Base-by-base conservation (phyloP, 2,329 filamentous ascomycete genomes). In the Nothophoma quercina region DNA sequence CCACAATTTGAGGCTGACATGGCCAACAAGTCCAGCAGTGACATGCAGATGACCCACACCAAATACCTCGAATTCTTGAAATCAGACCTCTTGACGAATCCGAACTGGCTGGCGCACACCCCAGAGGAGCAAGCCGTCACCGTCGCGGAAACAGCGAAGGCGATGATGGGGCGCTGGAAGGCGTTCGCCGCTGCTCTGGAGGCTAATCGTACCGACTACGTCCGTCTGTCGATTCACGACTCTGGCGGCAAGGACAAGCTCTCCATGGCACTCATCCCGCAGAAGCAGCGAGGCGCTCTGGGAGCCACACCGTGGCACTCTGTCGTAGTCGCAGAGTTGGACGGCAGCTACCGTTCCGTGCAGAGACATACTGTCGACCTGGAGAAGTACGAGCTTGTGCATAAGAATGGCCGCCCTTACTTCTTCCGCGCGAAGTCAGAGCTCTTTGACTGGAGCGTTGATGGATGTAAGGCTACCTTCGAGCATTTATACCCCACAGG, bases 141-240 rank as follows among this genome's bases (percentile, higher is more conserved):
- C 33, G 62, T 68, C 16, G 55, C 61, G 7, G 53, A 62, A 8
- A 67, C 67, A 1, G 64, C 68, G n/a, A 64, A 67, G 46, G 59
- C 64, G n/a, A 71, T 70, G 68, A 68, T 70, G 55, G 54, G 48
- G 7, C 58, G 67, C 3, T 69, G 67, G 56, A 69, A 67, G 50
- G 64, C 63, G 3, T 67, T 67, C 28, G 55, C 61, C 1, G 57
- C 59, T 16, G 64, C 64, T n/a, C 42, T 68, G 42, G 60, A 60
- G 30, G 49, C 58, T 1, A 56, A 56, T 6, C 56, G 56, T 18
- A 63, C 55, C 12, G 56, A 61, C 15, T 64, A 66, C 28, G 62
- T 72, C 16, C 61, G 68, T 10, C 54, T 71, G 10, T 71, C 67
- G 2, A 72, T 72, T 35, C 69, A 71, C 42, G 63, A 67, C 28